Percentiles rank a stretch among this genome's conserved stretches.
These are phyloP conservation scores for Pichia norvegensis DNA, from an alignment of 1,139 yeast genomes.

Conservation along the genomic window DNA sequence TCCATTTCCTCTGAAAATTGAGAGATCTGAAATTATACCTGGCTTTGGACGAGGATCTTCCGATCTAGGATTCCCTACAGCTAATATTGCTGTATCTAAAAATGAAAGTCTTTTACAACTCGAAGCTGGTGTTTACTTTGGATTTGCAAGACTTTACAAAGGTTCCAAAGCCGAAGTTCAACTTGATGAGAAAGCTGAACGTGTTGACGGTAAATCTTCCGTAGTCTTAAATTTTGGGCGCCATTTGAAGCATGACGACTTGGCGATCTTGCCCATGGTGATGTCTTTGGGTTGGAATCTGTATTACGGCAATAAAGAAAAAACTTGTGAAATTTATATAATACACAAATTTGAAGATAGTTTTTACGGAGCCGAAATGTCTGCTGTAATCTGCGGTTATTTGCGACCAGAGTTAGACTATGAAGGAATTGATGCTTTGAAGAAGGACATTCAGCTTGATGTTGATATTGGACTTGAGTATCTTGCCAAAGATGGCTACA, in stretches of 20 bases:
- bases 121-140: conserved; percentile 86
- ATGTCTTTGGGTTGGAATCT: conserved; percentile 98
- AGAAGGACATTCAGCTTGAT: conserved; percentile 76
- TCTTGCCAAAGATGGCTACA: conserved; percentile 22
- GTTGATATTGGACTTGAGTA: conserved; percentile 49
- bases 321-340: conserved; percentile 83
- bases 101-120: conserved; percentile 36
- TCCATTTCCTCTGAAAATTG: conserved; percentile 63
- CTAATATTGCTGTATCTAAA: conserved; percentile 67
- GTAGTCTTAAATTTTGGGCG: conserved; percentile 59
- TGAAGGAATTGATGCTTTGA: conserved; percentile 77
- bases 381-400: conserved; percentile 71
- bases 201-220: conserved; percentile 38
- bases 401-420: conserved; percentile 87
- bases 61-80: conserved; percentile 93
- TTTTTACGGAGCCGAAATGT: conserved; percentile 78
- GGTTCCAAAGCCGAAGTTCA: conserved; percentile 3
- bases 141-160: conserved; percentile 48
- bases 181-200: conserved; percentile 15
- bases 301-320: conserved; percentile 67
- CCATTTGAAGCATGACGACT: conserved; percentile 37
- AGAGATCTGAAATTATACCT: conserved; percentile 51
- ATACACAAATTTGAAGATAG: conserved; percentile 57
- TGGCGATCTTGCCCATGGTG: conserved; percentile 65
- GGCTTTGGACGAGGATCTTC: conserved; percentile 96